Evolutionary conservation across 331 rosid species (phyloP), one percentile per base, ranked within the genome.

Genomic region (Quercus phellos): DNA sequence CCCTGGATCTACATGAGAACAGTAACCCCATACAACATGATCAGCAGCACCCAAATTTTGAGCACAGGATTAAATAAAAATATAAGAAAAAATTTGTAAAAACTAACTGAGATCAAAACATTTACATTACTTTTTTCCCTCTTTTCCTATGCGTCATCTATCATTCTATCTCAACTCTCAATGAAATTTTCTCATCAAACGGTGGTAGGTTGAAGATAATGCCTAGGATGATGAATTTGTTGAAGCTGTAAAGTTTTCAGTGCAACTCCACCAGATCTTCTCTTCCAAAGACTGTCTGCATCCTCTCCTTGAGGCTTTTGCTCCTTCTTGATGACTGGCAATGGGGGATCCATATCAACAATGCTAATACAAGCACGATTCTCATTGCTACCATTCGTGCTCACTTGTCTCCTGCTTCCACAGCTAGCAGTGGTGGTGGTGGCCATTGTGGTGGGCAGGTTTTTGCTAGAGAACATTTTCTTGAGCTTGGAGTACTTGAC

Each of bases 291-390:
- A 82, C 84, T 89, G 2, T 84, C 82, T 61, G 14, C 72, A 54
- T 86, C 88, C 3, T 46, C 83, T 66, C 68, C 77, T 83, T 82
- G 89, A 16, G 79, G 42, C 24, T 77, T 81, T 2, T n/a, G 68
- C 68, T 70, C 87, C 77, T 75, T 74, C 83, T 85, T 91, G 21
- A 88, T 81, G 81, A 95, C 99, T 60, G 99, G 98, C 83, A 95
- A 78, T 10, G 99, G 99, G 74, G 98, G 98, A 91, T 95, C 99
- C 94, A 95, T 77, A 4, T 85, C 89, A 53, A 79, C 89, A 59
- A 93, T 83, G 74, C 81, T 82, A 12, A 54, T 58, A 21, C 73
- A 69, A 72, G 43, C 78, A 73, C 58, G 78, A 43, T 72, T 76
- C 35, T 73, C 82, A 43, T 70, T 68, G 38, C 42, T 55, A 29